Percentiles rank a stretch among this genome's conserved stretches.
Conservation (phyloP, 2,329 filamentous ascomycete genomes). For the Coniochaeta sp. region DNA sequence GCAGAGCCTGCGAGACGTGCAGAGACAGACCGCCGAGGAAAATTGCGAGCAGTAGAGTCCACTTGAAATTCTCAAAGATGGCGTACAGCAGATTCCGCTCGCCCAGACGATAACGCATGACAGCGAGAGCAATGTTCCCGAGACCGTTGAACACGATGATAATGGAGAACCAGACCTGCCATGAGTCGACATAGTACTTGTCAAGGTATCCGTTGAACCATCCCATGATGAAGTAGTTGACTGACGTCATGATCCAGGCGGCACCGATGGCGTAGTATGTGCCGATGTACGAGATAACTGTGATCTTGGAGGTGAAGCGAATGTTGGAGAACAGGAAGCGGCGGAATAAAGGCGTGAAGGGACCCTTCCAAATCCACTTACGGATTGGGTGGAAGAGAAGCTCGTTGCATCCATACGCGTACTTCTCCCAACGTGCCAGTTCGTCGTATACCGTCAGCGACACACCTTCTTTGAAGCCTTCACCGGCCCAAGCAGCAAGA, state of each 20-base stretch:
- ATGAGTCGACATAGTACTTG: conserved; percentile 73
- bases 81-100: conserved; percentile 53
- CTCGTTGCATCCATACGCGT: conserved; percentile 78
- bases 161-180: conserved; percentile 75
- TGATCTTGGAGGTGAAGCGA: conserved; percentile 68
- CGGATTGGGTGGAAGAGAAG: conserved; percentile 72
- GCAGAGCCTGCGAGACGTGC: conserved; percentile 71
- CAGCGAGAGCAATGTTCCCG: conserved; percentile 63
- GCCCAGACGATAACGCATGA: conserved; percentile 66
- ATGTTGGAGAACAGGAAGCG: conserved; percentile 67
- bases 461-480: conserved; percentile 78
- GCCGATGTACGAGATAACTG: conserved; percentile 69
- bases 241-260: conserved; percentile 64
- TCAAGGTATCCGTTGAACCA: conserved; percentile 74
- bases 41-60: conserved; percentile 66
- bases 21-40: conserved; percentile 78
- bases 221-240: conserved; percentile 70
- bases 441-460: conserved; percentile 82
- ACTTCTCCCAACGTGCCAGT: conserved; percentile 79
- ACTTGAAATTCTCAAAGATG: conserved; percentile 61
- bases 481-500: conserved; percentile 63
- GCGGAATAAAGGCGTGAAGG: conserved; percentile 73
- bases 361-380: conserved; percentile 65
- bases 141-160: conserved; percentile 71
- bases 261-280: conserved; percentile 75